These are phyloP conservation scores for Fusarium equiseti DNA, from an alignment of 2,329 filamentous ascomycete species.

Conservation along the genomic window DNA sequence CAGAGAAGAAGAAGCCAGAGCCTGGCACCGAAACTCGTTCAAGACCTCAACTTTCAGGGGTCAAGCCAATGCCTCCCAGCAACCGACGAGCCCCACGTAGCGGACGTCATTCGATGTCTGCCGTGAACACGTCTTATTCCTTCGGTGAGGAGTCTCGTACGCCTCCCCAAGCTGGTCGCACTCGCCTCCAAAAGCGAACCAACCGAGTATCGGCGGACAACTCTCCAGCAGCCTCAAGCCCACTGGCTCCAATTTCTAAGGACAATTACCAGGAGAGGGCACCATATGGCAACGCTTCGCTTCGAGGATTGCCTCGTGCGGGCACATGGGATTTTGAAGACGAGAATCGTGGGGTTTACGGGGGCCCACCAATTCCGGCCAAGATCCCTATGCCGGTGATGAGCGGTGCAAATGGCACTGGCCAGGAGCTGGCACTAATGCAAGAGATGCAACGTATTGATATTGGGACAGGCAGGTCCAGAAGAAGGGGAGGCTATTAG, in stretches of 20 bases:
- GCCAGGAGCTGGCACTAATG: conserved; percentile 70
- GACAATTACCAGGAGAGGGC: conserved; percentile 63
- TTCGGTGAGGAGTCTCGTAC: conserved; percentile 51
- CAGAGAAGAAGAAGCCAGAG: conserved; percentile 63
- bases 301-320: conserved; percentile 57
- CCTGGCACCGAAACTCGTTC: conserved; percentile 51
- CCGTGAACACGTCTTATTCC: conserved; percentile 51
- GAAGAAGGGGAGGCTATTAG: conserved; percentile 62
- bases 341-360: conserved; percentile 64
- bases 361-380: conserved; percentile 73
- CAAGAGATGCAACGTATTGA: conserved; percentile 78
- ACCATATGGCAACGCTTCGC: conserved; percentile 49
- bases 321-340: conserved; percentile 66
- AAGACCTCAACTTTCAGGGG: conserved; percentile 63
- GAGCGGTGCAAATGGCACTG: conserved; percentile 58
- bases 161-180: conserved; percentile 59
- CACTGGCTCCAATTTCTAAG: conserved; percentile 65
- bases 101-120: conserved; percentile 63
- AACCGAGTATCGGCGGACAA: conserved; percentile 58
- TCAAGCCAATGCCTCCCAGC: conserved; percentile 64
- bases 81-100: conserved; percentile 65
- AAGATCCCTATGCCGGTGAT: conserved; percentile 73
- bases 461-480: conserved; percentile 70
- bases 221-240: conserved; percentile 58
- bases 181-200: conserved; percentile 74